Evolutionary conservation across 1,284 basidiomycete species (phyloP), one percentile per base, ranked within the genome.

Genomic region (Cutaneotrichosporon arboriforme): DNA sequence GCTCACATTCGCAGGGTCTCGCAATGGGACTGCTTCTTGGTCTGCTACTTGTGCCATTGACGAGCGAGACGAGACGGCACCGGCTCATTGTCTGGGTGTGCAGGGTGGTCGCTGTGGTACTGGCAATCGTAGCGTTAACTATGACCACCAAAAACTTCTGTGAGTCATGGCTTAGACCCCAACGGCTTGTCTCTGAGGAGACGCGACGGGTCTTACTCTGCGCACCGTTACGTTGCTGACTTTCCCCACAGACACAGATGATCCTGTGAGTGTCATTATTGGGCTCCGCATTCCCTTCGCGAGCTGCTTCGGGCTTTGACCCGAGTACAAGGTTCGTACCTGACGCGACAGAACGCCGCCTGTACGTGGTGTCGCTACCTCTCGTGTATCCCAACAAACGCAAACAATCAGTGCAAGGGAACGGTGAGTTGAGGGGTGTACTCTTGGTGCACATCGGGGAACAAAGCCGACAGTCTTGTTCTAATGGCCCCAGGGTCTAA

Each of bases 331-430:
- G 17, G 8, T 38, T 21, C 33, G 15, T 31, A 31, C 26, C 26
- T 31, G 26, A 31, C 26, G 36, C 20, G 8, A 8, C 53, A 66
- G 63, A 68, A 70, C 46, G 67, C 69, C 81, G 89, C 90, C 18
- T 97, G 93, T 70, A 80, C 83, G 45, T 89, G 92, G 74, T 97
- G 94, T 69, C 82, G 90, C 49, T 94, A 90, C 73, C 74, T 94
- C 4, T 90, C 87, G 1, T 94, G 91, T 64, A 84, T 90, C 68
- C 90, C 91, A 1, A 86, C 84, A 4, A 74, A 77, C 36, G 75
- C 82, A 2, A 93, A 93, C 66, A 83, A 88, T 62, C 77, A 85
- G 57, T 92, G 89, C 66, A 77, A 85, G 77, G 90, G 88, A 4
- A 71, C 71, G 3, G 72, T 72, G 46, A 64, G 67, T 66, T 15